These are phyloP conservation scores for Cerioporus squamosus DNA, from an alignment of 1,284 basidiomycete genomes.

Conservation along the genomic window DNA sequence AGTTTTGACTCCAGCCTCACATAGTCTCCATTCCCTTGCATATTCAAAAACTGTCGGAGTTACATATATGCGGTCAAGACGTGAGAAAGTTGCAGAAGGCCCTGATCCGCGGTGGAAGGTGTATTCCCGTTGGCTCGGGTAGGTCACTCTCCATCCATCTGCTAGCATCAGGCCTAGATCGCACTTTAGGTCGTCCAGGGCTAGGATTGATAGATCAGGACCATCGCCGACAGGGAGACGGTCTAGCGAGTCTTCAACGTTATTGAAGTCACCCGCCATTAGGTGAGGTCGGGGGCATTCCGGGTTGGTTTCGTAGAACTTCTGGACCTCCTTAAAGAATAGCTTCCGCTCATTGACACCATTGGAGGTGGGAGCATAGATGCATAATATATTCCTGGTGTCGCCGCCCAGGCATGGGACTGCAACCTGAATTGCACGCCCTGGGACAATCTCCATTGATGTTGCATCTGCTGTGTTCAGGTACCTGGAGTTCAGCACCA, in stretches of 20 bases:
- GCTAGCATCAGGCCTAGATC: constrained; percentile 18
- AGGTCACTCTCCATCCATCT: constrained; percentile 41
- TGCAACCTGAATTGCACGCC: not conserved
- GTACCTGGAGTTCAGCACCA: not conserved
- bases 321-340: constrained; percentile 35
- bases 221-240: not conserved
- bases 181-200: not conserved
- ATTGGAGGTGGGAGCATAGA: constrained; percentile 42
- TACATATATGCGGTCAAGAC: constrained; percentile 27
- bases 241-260: constrained; percentile 34
- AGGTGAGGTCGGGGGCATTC: constrained; percentile 32
- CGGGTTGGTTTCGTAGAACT: constrained; percentile 8
- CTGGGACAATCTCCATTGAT: not conserved
- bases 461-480: not conserved
- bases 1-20: no score
- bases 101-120: constrained; percentile 26
- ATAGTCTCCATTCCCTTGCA: no score
- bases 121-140: constrained; percentile 33
- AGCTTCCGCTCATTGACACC: constrained; percentile 23
- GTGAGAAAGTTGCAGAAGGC: constrained; percentile 23
- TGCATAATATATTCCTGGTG: constrained; percentile 29
- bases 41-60: no score
- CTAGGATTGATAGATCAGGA: constrained; percentile 21
- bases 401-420: constrained; percentile 20
- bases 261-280: constrained; percentile 47